Percentiles rank a stretch among this genome's conserved stretches.
phyloP scores from a whole-genome alignment of 495 filamentous ascomycete genomes.

The Hypoxylon lienhwacheense region DNA sequence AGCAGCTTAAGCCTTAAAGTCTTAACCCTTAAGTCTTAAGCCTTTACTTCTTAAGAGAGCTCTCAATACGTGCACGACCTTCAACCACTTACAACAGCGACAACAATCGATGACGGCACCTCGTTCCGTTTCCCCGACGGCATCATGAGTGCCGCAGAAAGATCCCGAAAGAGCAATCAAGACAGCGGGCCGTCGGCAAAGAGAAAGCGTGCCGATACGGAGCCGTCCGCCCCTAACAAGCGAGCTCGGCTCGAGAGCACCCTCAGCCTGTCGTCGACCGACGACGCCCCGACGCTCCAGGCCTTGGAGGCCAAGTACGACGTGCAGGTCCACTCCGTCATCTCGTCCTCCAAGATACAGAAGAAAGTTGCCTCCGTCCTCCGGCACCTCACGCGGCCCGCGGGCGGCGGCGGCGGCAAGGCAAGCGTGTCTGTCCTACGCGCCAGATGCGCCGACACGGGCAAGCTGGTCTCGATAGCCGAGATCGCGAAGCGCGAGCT shows the following conservation, averaged over 20 bases:
- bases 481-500: constrained; percentile 67
- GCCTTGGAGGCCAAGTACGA: constrained; percentile 40
- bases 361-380: constrained; percentile 54
- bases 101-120: constrained; percentile 8
- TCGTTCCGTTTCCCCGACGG: constrained; percentile 3
- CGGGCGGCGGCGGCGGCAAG: constrained; percentile 31
- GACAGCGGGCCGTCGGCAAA: constrained; percentile 13
- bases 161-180: constrained; percentile 5
- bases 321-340: constrained; percentile 49
- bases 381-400: constrained; percentile 42
- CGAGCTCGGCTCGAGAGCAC: constrained; percentile 24
- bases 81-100: too few relatives aligned
- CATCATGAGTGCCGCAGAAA: constrained; percentile 16
- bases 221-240: constrained; percentile 27
- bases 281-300: constrained; percentile 28
- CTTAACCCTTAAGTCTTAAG: too few relatives aligned
- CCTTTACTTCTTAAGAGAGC: too few relatives aligned
- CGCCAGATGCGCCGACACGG: constrained; percentile 53
- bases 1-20: neutral
- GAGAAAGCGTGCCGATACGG: constrained; percentile 34
- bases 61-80: too few relatives aligned
- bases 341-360: constrained; percentile 58
- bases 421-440: constrained; percentile 43
- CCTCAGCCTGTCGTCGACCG: constrained; percentile 25
- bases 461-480: constrained; percentile 65